These are phyloP conservation scores for Alternaria sp. DNA, from an alignment of 2,329 filamentous ascomycete species.

Conservation along the genomic window DNA sequence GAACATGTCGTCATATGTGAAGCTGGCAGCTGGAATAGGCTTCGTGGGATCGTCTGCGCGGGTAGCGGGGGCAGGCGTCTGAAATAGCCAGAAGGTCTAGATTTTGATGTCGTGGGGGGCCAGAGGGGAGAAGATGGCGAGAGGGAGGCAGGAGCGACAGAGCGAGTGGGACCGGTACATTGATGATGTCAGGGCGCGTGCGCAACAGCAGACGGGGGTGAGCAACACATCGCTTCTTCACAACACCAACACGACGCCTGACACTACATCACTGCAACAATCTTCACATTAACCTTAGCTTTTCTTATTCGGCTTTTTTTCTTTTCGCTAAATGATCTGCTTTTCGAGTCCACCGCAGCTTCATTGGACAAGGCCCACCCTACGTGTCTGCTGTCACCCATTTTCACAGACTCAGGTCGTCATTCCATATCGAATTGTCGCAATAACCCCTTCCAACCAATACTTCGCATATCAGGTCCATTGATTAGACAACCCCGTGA, in stretches of 20 bases:
- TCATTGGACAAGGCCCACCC: background rate
- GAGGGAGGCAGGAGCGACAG: background rate
- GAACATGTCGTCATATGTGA: conserved; percentile 18
- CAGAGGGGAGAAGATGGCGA: background rate
- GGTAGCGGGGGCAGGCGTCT: background rate
- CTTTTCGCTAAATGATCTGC: too few relatives aligned
- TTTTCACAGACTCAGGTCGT: background rate
- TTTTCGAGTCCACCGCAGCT: background rate
- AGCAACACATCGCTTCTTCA: background rate
- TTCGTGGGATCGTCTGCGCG: background rate
- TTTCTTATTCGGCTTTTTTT: too few relatives aligned
- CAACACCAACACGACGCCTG: background rate
- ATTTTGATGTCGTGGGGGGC: background rate
- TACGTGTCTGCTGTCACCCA: background rate
- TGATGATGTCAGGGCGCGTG: conserved; percentile 4
- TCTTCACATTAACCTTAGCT: too few relatives aligned
- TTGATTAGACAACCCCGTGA: background rate
- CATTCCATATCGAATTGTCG: background rate
- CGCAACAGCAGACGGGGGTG: background rate
- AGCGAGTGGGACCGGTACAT: background rate
- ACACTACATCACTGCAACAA: background rate
- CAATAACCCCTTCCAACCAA: background rate
- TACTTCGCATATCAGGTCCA: too few relatives aligned
- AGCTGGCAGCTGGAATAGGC: conserved; percentile 1
- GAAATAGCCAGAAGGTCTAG: conserved; percentile 6